phyloP scores from a whole-genome alignment of 1,139 yeast species.

The Candida sanyaensis region DNA sequence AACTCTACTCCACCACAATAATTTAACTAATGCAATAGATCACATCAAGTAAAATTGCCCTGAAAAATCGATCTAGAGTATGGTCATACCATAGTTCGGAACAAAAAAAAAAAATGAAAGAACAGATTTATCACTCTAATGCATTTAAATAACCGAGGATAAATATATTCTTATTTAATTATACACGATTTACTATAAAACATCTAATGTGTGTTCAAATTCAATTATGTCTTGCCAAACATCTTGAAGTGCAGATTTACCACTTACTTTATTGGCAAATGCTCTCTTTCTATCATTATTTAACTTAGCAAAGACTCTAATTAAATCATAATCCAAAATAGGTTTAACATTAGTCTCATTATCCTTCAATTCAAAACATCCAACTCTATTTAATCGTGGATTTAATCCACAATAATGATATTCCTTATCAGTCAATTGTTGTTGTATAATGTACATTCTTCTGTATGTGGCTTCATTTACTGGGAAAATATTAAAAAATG shows the following conservation, averaged over 20 bases:
- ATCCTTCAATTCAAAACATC: constrained; percentile 33
- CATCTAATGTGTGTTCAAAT: constrained; percentile 40
- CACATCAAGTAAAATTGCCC: not conserved
- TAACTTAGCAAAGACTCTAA: constrained; percentile 53
- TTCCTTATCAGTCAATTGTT: constrained; percentile 79
- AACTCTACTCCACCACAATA: not conserved
- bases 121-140: too few species aligned
- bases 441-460: constrained; percentile 82
- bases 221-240: constrained; percentile 70
- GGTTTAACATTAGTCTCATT: constrained; percentile 51
- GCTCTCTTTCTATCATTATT: constrained; percentile 58
- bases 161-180: not conserved
- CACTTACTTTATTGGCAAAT: constrained; percentile 58
- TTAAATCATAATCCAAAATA: constrained; percentile 60
- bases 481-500: constrained; percentile 74
- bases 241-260: constrained; percentile 53
- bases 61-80: not conserved
- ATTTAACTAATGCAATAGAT: constrained; percentile 3
- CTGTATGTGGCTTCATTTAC: constrained; percentile 74
- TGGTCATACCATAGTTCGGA: not conserved
- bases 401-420: constrained; percentile 78
- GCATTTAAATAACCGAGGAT: too few species aligned
- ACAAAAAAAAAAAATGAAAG: not conserved
- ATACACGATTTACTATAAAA: constrained; percentile 18
- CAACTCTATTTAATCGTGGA: constrained; percentile 69